Evolutionary conservation across 1,139 yeast species (phyloP).

Genomic region (Scheffersomyces illinoinensis): DNA sequence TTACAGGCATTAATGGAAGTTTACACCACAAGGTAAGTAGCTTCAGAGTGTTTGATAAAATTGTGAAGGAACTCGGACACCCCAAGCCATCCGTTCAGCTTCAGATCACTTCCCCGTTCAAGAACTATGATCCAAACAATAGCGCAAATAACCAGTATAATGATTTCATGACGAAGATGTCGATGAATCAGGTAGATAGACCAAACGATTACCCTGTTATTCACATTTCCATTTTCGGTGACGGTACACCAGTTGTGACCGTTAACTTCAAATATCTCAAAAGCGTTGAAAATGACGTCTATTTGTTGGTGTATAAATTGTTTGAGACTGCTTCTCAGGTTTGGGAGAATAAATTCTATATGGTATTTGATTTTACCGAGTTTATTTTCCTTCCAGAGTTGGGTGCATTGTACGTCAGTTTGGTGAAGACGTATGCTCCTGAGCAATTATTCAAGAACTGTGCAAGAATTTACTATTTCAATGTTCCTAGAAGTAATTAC

Average conservation of each 20-base stretch:
- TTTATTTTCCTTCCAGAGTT: slow-evolving; percentile 37
- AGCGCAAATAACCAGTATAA: slow-evolving; percentile 53
- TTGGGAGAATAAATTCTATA: slow-evolving; percentile 68
- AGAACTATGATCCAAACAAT: slow-evolving; percentile 40
- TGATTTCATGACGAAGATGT: slow-evolving; percentile 74
- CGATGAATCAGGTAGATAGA: slow-evolving; percentile 53
- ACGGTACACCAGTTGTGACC: slow-evolving; percentile 72
- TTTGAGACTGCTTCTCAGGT: slow-evolving; percentile 71
- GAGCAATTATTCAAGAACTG: slow-evolving; percentile 56
- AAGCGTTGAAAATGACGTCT: slow-evolving; percentile 49
- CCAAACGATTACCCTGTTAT: slow-evolving; percentile 49
- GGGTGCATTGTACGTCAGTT: slow-evolving; percentile 28
- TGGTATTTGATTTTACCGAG: slow-evolving; percentile 72
- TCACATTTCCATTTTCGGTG: slow-evolving; percentile 65
- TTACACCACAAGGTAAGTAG: slow-evolving; percentile 26
- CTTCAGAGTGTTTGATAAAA: slow-evolving; percentile 29
- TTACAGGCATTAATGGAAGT: slow-evolving; percentile 21
- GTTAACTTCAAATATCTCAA: slow-evolving; percentile 49
- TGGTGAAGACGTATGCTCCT: slow-evolving; percentile 46
- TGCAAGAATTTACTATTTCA: slow-evolving; percentile 56
- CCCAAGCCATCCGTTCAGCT: slow-evolving; percentile 49
- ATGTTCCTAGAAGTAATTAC: slow-evolving; percentile 51
- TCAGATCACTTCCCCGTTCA: slow-evolving; percentile 54
- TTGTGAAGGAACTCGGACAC: slow-evolving; percentile 35
- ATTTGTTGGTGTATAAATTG: slow-evolving; percentile 58